phyloP scores from a whole-genome alignment of 805 yeast species.

The Hanseniaspora clermontiae region DNA sequence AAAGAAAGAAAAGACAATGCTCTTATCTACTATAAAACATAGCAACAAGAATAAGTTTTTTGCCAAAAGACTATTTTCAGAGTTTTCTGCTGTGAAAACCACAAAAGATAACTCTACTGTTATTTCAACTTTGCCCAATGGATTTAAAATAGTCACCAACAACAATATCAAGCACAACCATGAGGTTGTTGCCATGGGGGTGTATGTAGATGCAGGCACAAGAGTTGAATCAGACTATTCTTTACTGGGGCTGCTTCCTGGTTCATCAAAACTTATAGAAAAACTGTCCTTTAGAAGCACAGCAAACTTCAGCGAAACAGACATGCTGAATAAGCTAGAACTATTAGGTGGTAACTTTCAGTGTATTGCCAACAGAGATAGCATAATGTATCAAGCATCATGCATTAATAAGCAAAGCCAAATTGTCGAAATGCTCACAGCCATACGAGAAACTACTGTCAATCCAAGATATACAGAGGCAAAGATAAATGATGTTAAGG shows the following conservation, averaged over 20 bases:
- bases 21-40: neutral
- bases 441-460: constrained; percentile 66
- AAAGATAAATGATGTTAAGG: constrained; percentile 68
- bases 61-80: constrained; percentile 18
- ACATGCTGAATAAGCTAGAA: constrained; percentile 66
- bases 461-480: constrained; percentile 53
- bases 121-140: constrained; percentile 48
- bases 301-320: constrained; percentile 37
- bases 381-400: constrained; percentile 86
- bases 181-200: constrained; percentile 49
- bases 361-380: constrained; percentile 84
- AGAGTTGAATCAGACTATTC: constrained; percentile 50
- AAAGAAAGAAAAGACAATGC: neutral
- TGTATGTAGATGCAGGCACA: constrained; percentile 83
- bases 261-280: constrained; percentile 74
- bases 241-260: constrained; percentile 34
- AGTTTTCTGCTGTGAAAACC: constrained; percentile 10
- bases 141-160: constrained; percentile 71
- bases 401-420: constrained; percentile 80
- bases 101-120: neutral
- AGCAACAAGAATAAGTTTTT: neutral
- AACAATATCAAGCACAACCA: constrained; percentile 82
- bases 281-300: constrained; percentile 76
- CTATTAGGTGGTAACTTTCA: constrained; percentile 85
- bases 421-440: constrained; percentile 46